Percentiles rank a stretch among this genome's conserved stretches.
Conservation (phyloP, 805 yeast genomes). For the Candida michaelii region DNA sequence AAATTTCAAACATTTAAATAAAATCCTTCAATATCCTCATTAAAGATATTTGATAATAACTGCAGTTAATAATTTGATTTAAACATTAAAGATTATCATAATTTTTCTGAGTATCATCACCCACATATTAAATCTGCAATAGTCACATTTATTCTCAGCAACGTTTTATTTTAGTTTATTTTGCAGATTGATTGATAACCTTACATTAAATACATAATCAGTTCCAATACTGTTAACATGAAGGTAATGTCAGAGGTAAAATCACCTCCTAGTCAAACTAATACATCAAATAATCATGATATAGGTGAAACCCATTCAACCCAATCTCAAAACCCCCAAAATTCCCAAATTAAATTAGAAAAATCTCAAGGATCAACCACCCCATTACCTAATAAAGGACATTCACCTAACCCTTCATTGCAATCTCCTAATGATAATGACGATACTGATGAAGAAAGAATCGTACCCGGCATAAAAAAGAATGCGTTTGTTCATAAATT, state of each 20-base stretch:
- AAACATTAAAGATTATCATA: too few species aligned
- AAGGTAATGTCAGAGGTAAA: too few species aligned
- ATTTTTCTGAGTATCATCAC: too few species aligned
- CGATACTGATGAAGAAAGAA: conserved; percentile 4
- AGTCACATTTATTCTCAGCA: neutral
- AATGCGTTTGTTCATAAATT: conserved; percentile 59
- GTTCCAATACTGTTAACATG: too few species aligned
- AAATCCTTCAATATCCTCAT: neutral
- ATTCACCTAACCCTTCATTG: too few species aligned
- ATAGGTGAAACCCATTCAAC: too few species aligned
- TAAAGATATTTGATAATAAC: neutral
- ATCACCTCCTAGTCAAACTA: too few species aligned
- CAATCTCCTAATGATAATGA: neutral
- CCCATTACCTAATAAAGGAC: neutral
- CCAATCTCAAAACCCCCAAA: too few species aligned
- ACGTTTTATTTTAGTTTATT: neutral
- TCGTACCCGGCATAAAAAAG: conserved; percentile 34
- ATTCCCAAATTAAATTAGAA: too few species aligned
- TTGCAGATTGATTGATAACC: neutral
- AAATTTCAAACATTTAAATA: neutral
- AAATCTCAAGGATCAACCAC: neutral
- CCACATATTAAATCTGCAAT: neutral
- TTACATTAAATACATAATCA: too few species aligned
- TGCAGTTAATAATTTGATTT: too few species aligned
- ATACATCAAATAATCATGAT: too few species aligned